Percentiles rank a stretch among this genome's conserved stretches.
Conservation (phyloP, 306 rosid genomes). For the Fragaria vesca region DNA sequence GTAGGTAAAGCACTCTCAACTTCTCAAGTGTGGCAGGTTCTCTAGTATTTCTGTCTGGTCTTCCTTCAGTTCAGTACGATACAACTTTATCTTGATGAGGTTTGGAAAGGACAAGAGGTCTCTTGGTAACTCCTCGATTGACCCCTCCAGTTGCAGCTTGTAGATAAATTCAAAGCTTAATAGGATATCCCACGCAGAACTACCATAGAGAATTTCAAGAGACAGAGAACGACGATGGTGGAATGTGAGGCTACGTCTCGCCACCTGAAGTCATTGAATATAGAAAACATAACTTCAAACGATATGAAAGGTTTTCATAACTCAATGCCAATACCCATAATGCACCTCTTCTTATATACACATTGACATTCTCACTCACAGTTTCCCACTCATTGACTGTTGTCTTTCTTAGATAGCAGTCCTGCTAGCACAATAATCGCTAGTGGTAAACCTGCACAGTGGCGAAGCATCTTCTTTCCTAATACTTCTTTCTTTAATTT, state of each 20-base stretch:
- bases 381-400: no score
- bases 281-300: no score
- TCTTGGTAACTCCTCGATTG: conserved; percentile 5
- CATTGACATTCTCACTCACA: no score
- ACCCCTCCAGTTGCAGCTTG: neutral
- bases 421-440: no score
- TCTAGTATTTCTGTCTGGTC: conserved; percentile 44
- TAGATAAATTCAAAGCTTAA: neutral
- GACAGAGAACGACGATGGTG: neutral
- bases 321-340: no score
- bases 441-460: no score
- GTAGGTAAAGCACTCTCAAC: conserved; percentile 31
- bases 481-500: no score
- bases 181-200: neutral
- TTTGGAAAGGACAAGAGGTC: conserved; percentile 10
- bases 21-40: conserved; percentile 45
- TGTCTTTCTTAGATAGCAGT: no score
- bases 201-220: neutral
- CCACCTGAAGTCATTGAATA: no score
- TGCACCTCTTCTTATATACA: no score
- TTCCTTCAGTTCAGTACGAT: conserved; percentile 31
- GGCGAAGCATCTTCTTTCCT: no score
- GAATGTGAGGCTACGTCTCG: neutral
- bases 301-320: no score
- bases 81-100: conserved; percentile 40